A percentile compares a stretch with the other conserved stretches of the same genome.
These are phyloP conservation scores for Tylopilus rubrobrunneus DNA, from an alignment of 768 basidiomycete genomes.

Conservation along the genomic window DNA sequence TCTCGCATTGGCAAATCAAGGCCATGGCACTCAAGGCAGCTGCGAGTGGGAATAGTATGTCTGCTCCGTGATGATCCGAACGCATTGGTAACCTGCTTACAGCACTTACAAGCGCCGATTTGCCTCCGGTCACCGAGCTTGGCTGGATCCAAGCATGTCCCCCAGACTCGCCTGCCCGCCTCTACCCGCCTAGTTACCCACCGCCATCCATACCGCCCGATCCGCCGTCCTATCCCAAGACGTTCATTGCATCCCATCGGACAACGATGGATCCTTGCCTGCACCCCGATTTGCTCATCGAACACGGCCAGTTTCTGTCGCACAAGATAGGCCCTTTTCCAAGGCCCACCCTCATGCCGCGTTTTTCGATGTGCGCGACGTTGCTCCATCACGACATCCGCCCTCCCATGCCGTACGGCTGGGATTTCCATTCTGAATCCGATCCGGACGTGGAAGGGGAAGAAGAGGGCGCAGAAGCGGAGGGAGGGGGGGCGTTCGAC, in stretches of 20 bases:
- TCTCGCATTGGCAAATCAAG: slow-evolving; percentile 25
- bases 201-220: not conserved
- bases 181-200: slow-evolving; percentile 30
- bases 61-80: not conserved
- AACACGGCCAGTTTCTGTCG: slow-evolving; percentile 52
- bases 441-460: not conserved
- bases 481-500: slow-evolving; percentile 31
- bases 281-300: slow-evolving; percentile 32
- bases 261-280: slow-evolving; percentile 36
- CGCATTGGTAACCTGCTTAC: not conserved
- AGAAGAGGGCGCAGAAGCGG: not conserved
- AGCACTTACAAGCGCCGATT: slow-evolving; percentile 28
- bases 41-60: slow-evolving; percentile 27
- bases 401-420: slow-evolving; percentile 44
- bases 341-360: slow-evolving; percentile 40
- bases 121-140: slow-evolving; percentile 31
- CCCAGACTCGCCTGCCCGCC: slow-evolving; percentile 24
- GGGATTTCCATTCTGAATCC: slow-evolving; percentile 39
- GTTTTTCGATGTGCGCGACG: slow-evolving; percentile 51
- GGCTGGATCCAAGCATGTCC: slow-evolving; percentile 25
- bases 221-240: slow-evolving; percentile 5
- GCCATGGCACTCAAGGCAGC: slow-evolving; percentile 24
- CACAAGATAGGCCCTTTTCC: slow-evolving; percentile 45
- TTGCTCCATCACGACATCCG: slow-evolving; percentile 54
- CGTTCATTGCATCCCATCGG: slow-evolving; percentile 36